phyloP scores from a whole-genome alignment of 805 yeast species.

The Saccharomycopsis capsularis region DNA sequence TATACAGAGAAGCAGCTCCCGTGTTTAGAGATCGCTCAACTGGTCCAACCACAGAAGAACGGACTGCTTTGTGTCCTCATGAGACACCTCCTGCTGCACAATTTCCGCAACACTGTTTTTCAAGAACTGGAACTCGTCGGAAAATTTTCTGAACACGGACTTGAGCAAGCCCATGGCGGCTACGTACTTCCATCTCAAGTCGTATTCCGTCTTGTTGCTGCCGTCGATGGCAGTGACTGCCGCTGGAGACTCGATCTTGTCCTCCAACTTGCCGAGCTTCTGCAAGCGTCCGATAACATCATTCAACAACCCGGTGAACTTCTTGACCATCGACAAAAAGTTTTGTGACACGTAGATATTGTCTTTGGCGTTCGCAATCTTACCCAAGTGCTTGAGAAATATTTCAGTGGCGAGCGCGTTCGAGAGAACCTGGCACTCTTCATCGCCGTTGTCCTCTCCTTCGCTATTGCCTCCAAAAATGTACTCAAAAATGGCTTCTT shows the following conservation, averaged over 20 bases:
- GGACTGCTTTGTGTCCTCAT: slow-evolving; percentile 28
- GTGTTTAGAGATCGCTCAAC: slow-evolving; percentile 24
- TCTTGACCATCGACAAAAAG: neutral
- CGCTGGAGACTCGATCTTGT: neutral
- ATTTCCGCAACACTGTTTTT: slow-evolving; percentile 30
- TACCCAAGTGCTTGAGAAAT: neutral
- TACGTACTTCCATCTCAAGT: slow-evolving; percentile 37
- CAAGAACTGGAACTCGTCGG: slow-evolving; percentile 35
- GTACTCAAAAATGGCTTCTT: slow-evolving; percentile 37
- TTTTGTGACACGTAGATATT: neutral
- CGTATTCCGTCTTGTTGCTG: slow-evolving; percentile 22
- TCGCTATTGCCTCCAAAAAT: slow-evolving; percentile 31
- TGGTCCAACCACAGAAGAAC: slow-evolving; percentile 32
- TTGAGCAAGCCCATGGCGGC: slow-evolving; percentile 33
- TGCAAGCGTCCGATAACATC: neutral
- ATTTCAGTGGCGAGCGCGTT: slow-evolving; percentile 15
- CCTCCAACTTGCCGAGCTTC: neutral
- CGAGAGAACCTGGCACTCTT: neutral
- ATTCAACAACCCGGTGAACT: neutral
- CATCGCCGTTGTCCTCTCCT: neutral
- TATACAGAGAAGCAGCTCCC: too few species aligned
- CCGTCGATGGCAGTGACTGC: neutral
- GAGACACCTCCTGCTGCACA: slow-evolving; percentile 29
- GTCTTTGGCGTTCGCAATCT: neutral
- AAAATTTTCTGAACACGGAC: slow-evolving; percentile 37